phyloP scores from a whole-genome alignment of 768 basidiomycete genomes.

The Lactifluus rugatus region DNA sequence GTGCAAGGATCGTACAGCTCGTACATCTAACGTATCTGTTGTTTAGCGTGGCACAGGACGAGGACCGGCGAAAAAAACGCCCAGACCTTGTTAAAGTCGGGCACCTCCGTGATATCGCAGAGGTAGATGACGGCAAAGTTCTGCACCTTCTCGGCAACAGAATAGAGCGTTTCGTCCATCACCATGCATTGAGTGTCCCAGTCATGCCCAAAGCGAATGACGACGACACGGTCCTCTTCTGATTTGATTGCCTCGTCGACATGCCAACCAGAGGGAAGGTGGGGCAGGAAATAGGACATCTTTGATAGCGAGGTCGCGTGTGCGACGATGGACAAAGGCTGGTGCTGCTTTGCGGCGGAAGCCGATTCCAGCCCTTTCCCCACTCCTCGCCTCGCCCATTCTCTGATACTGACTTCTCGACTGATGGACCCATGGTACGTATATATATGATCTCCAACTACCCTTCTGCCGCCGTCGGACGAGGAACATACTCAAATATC shows the following conservation, averaged over 20 bases:
- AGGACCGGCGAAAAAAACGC: neutral
- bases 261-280: slow-evolving; percentile 91
- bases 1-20: slow-evolving; percentile 96
- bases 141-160: slow-evolving; percentile 91
- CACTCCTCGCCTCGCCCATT: too few species aligned
- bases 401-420: too few species aligned
- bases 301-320: neutral
- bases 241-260: slow-evolving; percentile 98
- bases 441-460: too few species aligned
- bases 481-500: too few species aligned
- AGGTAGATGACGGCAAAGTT: slow-evolving; percentile 98
- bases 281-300: slow-evolving; percentile 88
- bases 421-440: too few species aligned
- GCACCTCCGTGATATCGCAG: slow-evolving; percentile 91
- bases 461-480: too few species aligned
- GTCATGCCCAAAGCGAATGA: slow-evolving; percentile 91
- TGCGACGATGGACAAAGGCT: neutral
- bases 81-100: slow-evolving; percentile 94
- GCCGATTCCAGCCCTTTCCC: too few species aligned
- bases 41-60: neutral
- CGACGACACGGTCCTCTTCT: slow-evolving; percentile 92
- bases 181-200: slow-evolving; percentile 95
- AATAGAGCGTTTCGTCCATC: slow-evolving; percentile 95
- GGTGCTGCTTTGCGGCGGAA: too few species aligned
- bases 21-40: slow-evolving; percentile 67